phyloP scores from a whole-genome alignment of 768 basidiomycete species.

The Floccularia luteovirens region DNA sequence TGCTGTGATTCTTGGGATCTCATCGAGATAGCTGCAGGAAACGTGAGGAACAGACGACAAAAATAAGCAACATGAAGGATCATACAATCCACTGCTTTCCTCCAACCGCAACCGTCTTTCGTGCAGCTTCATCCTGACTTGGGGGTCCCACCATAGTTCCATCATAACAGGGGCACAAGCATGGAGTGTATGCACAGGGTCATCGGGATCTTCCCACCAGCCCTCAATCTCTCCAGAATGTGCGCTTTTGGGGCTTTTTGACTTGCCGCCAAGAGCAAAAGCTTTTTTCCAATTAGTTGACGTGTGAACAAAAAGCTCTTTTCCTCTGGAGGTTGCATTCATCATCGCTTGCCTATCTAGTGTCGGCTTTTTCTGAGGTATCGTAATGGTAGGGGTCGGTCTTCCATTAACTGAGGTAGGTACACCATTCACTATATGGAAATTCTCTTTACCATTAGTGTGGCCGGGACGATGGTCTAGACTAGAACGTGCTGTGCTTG shows the following conservation, averaged over 20 bases:
- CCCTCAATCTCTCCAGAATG: conserved; percentile 68
- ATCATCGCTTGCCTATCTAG: conserved; percentile 4
- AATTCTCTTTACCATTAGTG: conserved; percentile 16
- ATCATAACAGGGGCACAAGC: conserved; percentile 58
- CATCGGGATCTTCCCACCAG: conserved; percentile 83
- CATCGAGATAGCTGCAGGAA: conserved; percentile 62
- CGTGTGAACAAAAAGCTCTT: conserved; percentile 55
- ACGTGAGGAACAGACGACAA: conserved; percentile 7
- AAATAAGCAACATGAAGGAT: conserved; percentile 6
- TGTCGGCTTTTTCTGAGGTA: conserved; percentile 28
- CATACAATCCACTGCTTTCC: conserved; percentile 84
- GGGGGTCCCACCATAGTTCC: conserved; percentile 71
- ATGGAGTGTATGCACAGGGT: conserved; percentile 69
- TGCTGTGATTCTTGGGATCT: conserved; percentile 73
- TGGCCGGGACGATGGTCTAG: conserved; percentile 22
- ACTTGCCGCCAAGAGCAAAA: conserved; percentile 48
- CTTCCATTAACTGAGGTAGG: conserved; percentile 28
- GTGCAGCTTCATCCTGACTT: conserved; percentile 52
- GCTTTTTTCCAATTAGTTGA: conserved; percentile 65
- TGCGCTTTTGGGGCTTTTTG: conserved; percentile 62
- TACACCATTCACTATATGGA: conserved; percentile 12
- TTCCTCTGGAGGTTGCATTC: conserved; percentile 10
- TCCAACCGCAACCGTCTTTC: conserved; percentile 66
- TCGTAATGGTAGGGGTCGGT: conserved; percentile 41
- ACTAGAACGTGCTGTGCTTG: conserved; percentile 28